Evolutionary conservation across 306 rosid species (phyloP).

Genomic region (Vicia villosa): DNA sequence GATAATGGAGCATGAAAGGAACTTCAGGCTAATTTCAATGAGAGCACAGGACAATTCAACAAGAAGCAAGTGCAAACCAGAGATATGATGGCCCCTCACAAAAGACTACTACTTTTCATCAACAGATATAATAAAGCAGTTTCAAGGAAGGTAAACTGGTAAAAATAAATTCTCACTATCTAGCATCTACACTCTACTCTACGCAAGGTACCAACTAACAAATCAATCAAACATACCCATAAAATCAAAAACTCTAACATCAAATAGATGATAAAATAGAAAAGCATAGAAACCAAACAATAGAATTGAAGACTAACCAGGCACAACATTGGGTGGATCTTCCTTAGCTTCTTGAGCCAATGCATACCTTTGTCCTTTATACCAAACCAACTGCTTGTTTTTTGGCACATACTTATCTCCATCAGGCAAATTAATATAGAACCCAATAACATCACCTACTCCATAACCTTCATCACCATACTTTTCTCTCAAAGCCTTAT

Average conservation of each 20-base stretch:
- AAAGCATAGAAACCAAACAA: constrained; percentile 16
- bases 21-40: not conserved
- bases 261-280: not conserved
- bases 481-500: constrained; percentile 86
- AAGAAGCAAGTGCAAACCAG: not conserved
- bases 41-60: not conserved
- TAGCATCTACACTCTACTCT: not conserved
- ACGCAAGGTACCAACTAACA: not conserved
- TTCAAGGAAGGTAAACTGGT: not conserved
- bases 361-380: constrained; percentile 84
- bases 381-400: constrained; percentile 70
- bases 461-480: constrained; percentile 92
- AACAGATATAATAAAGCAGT: not conserved
- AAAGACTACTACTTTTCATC: not conserved
- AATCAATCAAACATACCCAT: constrained; percentile 3
- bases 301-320: constrained; percentile 57
- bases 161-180: constrained; percentile 19
- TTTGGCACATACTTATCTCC: constrained; percentile 76
- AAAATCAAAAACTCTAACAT: not conserved
- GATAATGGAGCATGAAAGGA: not conserved
- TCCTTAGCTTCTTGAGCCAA: constrained; percentile 70
- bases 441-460: constrained; percentile 94
- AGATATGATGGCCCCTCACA: not conserved
- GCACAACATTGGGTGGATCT: constrained; percentile 72
- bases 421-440: constrained; percentile 78